Base-by-base conservation (phyloP, 163 green algal species). In the Coccomyxa subellipsoidea region DNA sequence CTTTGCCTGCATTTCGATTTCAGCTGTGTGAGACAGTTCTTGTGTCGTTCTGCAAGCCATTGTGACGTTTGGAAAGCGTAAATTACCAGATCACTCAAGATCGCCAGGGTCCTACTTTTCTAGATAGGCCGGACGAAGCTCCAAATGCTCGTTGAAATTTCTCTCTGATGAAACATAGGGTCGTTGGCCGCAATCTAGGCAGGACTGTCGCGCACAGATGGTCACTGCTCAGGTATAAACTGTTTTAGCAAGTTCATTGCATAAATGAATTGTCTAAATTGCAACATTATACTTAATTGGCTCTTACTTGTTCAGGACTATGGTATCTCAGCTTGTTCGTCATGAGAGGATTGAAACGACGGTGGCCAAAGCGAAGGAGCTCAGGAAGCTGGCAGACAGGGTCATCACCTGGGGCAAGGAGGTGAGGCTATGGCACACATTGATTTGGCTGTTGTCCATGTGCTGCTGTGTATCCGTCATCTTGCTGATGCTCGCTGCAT, bases 281-380 rank as follows among this genome's bases (percentile, higher is more conserved):
- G 27, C 66, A 4, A 73, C n/a, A 32, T 4, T 18, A 8, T 18
- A 36, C 3, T 7, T 34, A n/a, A 73, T 27, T 36, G 27, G 27
- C 5, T 34, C 4, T 8, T 34, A 12, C 21, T 18, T n/a, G 71
- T 29, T 39, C 90, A 97, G 94, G 87, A 98, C 94, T 0, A 95
- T 98, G 93, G 94, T 96, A 25, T 93, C 93, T 2, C 95, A 98
- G 89, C 87, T 98, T 77, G 83, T 98, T 5, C 70, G 93, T 80
- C 92, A 98, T 79, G 92, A 98, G 84, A 85, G 95, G 2, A 97
- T 98, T 69, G 87, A 96, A 69, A 98, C 95, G 7, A 98, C 95
- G 0, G 78, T 98, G 38, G 83, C 91, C 3, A 97, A 95, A 75
- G 95, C 95, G 8, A 97, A 97, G 79, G 93, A 96, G 77, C 88